phyloP scores from a whole-genome alignment of 2,329 filamentous ascomycete genomes.

The Ophiocordyceps robertsii region DNA sequence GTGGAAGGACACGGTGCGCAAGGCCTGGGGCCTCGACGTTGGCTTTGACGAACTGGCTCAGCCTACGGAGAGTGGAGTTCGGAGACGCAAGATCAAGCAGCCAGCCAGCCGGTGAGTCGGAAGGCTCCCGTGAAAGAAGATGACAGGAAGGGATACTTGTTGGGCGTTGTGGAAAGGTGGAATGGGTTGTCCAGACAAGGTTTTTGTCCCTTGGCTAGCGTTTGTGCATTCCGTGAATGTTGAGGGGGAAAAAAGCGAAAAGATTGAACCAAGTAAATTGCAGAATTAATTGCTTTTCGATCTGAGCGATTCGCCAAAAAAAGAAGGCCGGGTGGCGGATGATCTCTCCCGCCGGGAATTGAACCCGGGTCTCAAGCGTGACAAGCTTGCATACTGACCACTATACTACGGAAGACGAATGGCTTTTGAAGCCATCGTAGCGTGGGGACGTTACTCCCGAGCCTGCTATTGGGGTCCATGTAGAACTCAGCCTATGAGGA shows the following conservation, averaged over 20 bases:
- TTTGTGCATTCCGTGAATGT: not conserved
- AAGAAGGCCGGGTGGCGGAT: not conserved
- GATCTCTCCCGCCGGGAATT: slow-evolving; percentile 3
- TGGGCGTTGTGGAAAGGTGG: not conserved
- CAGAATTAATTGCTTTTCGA: too few species aligned
- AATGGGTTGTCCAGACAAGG: not conserved
- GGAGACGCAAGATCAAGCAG: not conserved
- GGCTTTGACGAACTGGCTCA: too few species aligned
- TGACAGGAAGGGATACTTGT: too few species aligned
- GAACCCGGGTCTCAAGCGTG: slow-evolving; percentile 2
- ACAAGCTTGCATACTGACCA: slow-evolving; percentile 2
- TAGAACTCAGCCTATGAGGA: too few species aligned
- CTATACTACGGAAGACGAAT: slow-evolving; percentile 1
- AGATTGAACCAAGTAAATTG: too few species aligned
- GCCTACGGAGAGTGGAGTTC: too few species aligned
- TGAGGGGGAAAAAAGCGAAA: not conserved
- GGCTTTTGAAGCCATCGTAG: not conserved
- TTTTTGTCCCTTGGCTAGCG: too few species aligned
- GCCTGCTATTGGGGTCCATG: not conserved
- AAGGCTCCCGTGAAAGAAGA: too few species aligned
- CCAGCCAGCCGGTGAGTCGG: not conserved
- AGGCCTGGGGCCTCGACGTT: slow-evolving; percentile 13
- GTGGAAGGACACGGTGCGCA: slow-evolving; percentile 21
- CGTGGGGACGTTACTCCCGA: not conserved
- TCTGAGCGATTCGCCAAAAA: too few species aligned